Evolutionary conservation across 805 yeast species (phyloP).

Genomic region (Danielozyma ontarioensis): DNA sequence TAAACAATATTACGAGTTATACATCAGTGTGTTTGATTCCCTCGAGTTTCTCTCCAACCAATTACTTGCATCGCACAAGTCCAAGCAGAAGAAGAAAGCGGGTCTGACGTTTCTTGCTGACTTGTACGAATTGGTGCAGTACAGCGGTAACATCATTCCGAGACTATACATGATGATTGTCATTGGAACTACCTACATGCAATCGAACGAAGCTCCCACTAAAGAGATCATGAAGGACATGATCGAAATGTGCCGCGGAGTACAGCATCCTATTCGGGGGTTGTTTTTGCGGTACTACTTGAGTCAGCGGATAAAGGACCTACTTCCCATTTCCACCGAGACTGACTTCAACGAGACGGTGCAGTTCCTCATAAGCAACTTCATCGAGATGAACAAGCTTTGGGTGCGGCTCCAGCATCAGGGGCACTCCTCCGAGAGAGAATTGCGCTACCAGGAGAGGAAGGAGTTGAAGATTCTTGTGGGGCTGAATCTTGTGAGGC

Average conservation of each 20-base stretch:
- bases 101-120: slow-evolving; percentile 57
- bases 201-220: slow-evolving; percentile 70
- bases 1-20: slow-evolving; percentile 88
- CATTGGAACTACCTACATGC: slow-evolving; percentile 86
- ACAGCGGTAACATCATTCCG: slow-evolving; percentile 90
- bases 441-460: slow-evolving; percentile 70
- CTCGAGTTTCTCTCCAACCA: slow-evolving; percentile 62
- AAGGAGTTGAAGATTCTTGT: slow-evolving; percentile 86
- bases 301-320: slow-evolving; percentile 73
- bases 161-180: slow-evolving; percentile 91
- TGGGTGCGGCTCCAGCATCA: slow-evolving; percentile 97
- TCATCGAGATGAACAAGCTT: slow-evolving; percentile 94
- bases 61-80: slow-evolving; percentile 61
- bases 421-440: slow-evolving; percentile 82
- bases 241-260: slow-evolving; percentile 97
- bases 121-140: slow-evolving; percentile 89
- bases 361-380: slow-evolving; percentile 76
- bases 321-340: slow-evolving; percentile 40
- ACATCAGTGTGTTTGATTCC: slow-evolving; percentile 79
- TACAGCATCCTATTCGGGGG: slow-evolving; percentile 92
- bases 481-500: slow-evolving; percentile 85
- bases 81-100: slow-evolving; percentile 43
- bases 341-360: slow-evolving; percentile 60
- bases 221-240: slow-evolving; percentile 88
- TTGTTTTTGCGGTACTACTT: slow-evolving; percentile 84